Evolutionary conservation across 306 rosid species (phyloP).

Genomic region (Vigna unguiculata): DNA sequence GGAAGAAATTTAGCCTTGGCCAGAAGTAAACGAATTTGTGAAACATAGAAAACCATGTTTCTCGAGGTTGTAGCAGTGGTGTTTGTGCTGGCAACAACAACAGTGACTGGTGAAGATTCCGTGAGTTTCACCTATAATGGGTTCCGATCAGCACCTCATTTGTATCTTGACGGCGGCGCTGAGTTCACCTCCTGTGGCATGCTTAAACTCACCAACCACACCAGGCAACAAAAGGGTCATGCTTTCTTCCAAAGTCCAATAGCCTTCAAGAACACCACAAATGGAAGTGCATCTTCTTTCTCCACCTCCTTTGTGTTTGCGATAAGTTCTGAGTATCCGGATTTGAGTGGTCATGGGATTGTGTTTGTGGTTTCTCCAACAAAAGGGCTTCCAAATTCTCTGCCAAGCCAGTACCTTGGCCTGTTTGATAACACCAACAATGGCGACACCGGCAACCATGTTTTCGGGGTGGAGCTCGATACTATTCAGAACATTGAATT

Average conservation of each 20-base stretch:
- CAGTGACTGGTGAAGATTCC: slow-evolving; percentile 44
- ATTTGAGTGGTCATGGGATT: slow-evolving; percentile 66
- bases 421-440: slow-evolving; percentile 54
- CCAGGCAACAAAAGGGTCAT: slow-evolving; percentile 58
- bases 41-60: slow-evolving; percentile 44
- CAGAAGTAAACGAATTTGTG: neutral
- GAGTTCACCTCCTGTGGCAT: slow-evolving; percentile 54
- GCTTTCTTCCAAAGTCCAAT: slow-evolving; percentile 63
- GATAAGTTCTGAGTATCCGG: slow-evolving; percentile 45
- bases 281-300: slow-evolving; percentile 56
- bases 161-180: slow-evolving; percentile 62
- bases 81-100: slow-evolving; percentile 30
- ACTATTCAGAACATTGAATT: slow-evolving; percentile 55
- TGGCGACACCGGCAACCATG: slow-evolving; percentile 53
- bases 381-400: slow-evolving; percentile 50
- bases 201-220: slow-evolving; percentile 62
- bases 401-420: slow-evolving; percentile 62
- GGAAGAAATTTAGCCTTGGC: neutral
- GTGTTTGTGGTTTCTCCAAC: slow-evolving; percentile 65
- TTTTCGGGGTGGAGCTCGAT: slow-evolving; percentile 71
- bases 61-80: slow-evolving; percentile 32
- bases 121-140: slow-evolving; percentile 58
- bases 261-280: slow-evolving; percentile 50
- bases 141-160: slow-evolving; percentile 48
- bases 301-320: slow-evolving; percentile 71